Evolutionary conservation across 441 rosid genomes (phyloP).

Genomic region (Syzygium malaccense): DNA sequence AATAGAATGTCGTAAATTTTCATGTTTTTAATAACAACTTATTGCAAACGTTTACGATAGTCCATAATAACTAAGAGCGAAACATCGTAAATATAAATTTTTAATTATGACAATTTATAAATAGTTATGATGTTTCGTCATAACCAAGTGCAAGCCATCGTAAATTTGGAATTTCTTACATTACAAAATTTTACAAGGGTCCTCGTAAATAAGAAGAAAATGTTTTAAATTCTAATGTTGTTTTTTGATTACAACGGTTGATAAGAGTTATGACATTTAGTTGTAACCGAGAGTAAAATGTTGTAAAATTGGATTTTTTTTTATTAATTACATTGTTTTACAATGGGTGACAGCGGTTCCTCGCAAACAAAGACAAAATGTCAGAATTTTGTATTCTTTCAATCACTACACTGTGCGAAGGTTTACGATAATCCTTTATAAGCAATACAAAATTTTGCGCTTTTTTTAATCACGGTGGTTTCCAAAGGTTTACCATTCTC

Average conservation of each 20-base stretch:
- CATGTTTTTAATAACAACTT: neutral
- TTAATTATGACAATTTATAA: neutral
- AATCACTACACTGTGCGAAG: neutral
- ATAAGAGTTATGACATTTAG: neutral
- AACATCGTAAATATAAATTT: neutral
- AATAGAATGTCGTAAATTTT: neutral
- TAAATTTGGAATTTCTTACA: neutral
- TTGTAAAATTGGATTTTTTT: neutral
- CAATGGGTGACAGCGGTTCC: neutral
- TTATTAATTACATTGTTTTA: neutral
- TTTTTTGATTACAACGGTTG: neutral
- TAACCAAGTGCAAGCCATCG: neutral
- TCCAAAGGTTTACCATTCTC: neutral
- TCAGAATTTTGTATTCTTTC: neutral
- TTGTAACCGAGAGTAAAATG: neutral
- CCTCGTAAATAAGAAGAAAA: neutral
- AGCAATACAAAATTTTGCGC: neutral
- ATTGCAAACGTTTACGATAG: neutral
- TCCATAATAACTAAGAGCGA: neutral
- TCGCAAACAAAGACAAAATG: neutral
- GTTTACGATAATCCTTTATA: neutral
- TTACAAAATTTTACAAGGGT: too few relatives aligned
- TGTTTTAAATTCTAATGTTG: neutral
- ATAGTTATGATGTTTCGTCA: neutral
- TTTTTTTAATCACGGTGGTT: neutral